phyloP scores from a whole-genome alignment of 1,284 basidiomycete genomes.

The Bjerkandera adusta region DNA sequence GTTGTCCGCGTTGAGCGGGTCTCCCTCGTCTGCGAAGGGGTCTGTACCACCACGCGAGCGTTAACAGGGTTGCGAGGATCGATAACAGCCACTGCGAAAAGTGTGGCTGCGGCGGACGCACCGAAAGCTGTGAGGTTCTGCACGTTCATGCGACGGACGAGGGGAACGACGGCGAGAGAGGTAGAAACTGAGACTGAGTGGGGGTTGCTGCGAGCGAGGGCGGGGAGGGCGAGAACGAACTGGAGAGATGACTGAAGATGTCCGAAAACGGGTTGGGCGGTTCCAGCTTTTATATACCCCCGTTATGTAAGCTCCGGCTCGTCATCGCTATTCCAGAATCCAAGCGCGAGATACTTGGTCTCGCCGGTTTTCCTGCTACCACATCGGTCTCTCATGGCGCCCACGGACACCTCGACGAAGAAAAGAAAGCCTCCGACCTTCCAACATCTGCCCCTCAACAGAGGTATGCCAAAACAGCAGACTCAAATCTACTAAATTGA shows the following conservation, averaged over 20 bases:
- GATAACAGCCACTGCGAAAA: constrained; percentile 27
- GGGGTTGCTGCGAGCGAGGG: constrained; percentile 29
- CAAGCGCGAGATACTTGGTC: not conserved
- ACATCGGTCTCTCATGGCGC: not conserved
- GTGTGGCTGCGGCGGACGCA: constrained; percentile 33
- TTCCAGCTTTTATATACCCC: constrained; percentile 23
- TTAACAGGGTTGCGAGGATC: constrained; percentile 25
- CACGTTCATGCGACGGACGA: constrained; percentile 82
- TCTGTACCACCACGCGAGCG: constrained; percentile 46
- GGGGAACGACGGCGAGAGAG: constrained; percentile 25
- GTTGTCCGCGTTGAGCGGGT: constrained; percentile 70
- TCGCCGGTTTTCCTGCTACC: constrained; percentile 6
- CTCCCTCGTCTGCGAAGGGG: constrained; percentile 92
- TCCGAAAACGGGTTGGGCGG: constrained; percentile 10
- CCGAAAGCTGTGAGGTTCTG: constrained; percentile 84
- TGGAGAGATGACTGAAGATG: constrained; percentile 27
- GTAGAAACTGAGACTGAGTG: constrained; percentile 45
- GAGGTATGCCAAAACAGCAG: constrained; percentile 42
- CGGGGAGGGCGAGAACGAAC: constrained; percentile 26
- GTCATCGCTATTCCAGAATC: constrained; percentile 3
- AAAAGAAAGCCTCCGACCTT: constrained; percentile 68
- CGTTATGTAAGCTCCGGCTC: constrained; percentile 28
- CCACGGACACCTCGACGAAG: constrained; percentile 32
- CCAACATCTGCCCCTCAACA: constrained; percentile 57
- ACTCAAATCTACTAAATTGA: constrained; percentile 1